Percentiles rank a stretch among this genome's conserved stretches.
Evolutionary conservation across 345 rosid species (phyloP).

Genomic region (Ricinus communis): DNA sequence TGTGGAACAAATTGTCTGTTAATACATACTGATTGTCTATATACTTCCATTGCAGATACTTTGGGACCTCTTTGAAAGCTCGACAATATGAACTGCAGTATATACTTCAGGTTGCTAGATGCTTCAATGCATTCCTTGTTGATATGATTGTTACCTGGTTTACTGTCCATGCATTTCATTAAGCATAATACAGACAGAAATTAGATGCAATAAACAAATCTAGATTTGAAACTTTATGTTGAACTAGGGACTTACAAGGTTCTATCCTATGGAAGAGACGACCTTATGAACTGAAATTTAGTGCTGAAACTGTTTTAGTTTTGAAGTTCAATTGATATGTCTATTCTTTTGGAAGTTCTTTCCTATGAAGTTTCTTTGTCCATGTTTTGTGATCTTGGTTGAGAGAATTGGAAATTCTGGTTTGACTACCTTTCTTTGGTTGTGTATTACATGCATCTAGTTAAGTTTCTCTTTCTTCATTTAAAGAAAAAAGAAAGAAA

Average conservation of each 20-base stretch:
- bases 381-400: background rate
- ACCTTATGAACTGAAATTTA: background rate
- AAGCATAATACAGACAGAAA: background rate
- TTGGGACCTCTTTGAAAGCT: slow-evolving; percentile 64
- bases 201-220: background rate
- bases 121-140: slow-evolving; percentile 7
- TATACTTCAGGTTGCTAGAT: slow-evolving; percentile 66
- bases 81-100: slow-evolving; percentile 88
- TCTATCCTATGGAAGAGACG: too few species aligned
- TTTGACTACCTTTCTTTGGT: background rate
- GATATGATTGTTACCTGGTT: background rate
- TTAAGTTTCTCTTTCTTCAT: background rate
- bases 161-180: background rate
- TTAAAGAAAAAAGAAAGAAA: too few species aligned
- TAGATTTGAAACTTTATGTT: background rate
- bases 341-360: background rate
- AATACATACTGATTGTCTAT: background rate
- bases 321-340: background rate
- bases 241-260: too few species aligned
- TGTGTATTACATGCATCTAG: background rate
- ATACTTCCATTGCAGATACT: slow-evolving; percentile 53
- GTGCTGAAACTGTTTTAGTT: background rate
- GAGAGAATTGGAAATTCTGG: background rate
- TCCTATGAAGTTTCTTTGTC: too few species aligned
- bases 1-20: background rate